Evolutionary conservation across 495 filamentous ascomycete genomes (phyloP).

Genomic region (Massariosphaeria phaeospora): DNA sequence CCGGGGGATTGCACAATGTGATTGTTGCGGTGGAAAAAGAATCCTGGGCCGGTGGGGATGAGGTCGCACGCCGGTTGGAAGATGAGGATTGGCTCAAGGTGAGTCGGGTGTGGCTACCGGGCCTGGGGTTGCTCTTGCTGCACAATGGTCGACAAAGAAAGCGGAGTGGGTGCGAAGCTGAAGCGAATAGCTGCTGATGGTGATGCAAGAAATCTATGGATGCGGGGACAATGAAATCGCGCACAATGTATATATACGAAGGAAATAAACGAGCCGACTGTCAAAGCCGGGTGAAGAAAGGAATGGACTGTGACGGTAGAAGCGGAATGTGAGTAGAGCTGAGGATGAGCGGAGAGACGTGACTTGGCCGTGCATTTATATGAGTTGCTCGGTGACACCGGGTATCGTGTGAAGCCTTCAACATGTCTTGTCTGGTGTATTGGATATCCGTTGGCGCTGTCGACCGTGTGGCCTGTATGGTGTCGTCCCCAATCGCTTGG

Average conservation of each 20-base stretch:
- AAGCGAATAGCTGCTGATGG: too few species aligned
- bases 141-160: conserved; percentile 24
- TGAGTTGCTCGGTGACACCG: neutral
- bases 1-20: conserved; percentile 18
- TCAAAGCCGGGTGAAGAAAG: conserved; percentile 18
- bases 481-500: conserved; percentile 23
- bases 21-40: conserved; percentile 9
- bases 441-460: conserved; percentile 11
- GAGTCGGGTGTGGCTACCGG: too few species aligned
- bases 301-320: conserved; percentile 4
- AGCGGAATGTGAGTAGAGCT: neutral
- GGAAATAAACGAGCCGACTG: conserved; percentile 11
- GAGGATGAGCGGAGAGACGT: neutral
- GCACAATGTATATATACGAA: conserved; percentile 9
- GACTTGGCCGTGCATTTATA: neutral
- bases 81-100: too few species aligned
- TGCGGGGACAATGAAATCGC: neutral
- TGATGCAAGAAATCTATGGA: too few species aligned
- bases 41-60: neutral
- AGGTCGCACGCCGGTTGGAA: neutral
- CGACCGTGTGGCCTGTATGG: neutral
- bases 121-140: conserved; percentile 17
- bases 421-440: too few species aligned
- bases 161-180: too few species aligned
- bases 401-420: neutral